Evolutionary conservation across 176 grass and related monocot species (phyloP).

Genomic region (Avena atlantica): DNA sequence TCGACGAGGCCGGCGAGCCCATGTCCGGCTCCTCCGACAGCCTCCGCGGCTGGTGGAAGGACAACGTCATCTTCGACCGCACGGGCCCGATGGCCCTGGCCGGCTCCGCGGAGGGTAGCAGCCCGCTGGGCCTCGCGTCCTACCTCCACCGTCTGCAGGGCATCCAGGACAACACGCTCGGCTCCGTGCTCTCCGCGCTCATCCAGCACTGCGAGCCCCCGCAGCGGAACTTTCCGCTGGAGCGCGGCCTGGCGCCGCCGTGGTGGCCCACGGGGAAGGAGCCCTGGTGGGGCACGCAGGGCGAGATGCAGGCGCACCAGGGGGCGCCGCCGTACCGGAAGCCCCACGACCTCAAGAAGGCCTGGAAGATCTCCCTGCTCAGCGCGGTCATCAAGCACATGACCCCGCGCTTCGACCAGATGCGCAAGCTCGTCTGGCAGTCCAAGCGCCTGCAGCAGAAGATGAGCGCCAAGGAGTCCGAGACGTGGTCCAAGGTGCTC

Average conservation of each 20-base stretch:
- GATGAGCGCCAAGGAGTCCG: slow-evolving; percentile 70
- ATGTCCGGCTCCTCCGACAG: slow-evolving; percentile 79
- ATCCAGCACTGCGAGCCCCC: slow-evolving; percentile 78
- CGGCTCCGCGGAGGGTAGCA: not conserved
- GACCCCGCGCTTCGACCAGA: slow-evolving; percentile 63
- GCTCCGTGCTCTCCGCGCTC: slow-evolving; percentile 67
- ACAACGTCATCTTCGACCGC: slow-evolving; percentile 68
- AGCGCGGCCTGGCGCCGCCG: slow-evolving; percentile 54
- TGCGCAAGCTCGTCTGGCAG: slow-evolving; percentile 74
- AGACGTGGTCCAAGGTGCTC: slow-evolving; percentile 66
- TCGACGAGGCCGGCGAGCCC: slow-evolving; percentile 63
- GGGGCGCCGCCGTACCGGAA: slow-evolving; percentile 77
- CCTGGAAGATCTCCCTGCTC: slow-evolving; percentile 73
- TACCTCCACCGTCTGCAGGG: slow-evolving; percentile 54
- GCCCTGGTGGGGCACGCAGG: slow-evolving; percentile 74
- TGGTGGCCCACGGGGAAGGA: slow-evolving; percentile 87
- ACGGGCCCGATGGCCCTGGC: slow-evolving; percentile 51
- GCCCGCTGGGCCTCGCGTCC: not conserved
- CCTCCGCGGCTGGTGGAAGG: slow-evolving; percentile 76
- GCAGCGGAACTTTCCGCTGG: slow-evolving; percentile 73
- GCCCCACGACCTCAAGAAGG: slow-evolving; percentile 88
- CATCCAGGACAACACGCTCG: slow-evolving; percentile 73
- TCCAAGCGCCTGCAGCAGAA: slow-evolving; percentile 73
- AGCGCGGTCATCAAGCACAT: slow-evolving; percentile 86
- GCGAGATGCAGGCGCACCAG: slow-evolving; percentile 54